phyloP scores from a whole-genome alignment of 192 early-diverging fungal genomes.

The Umbelopsis sp. region DNA sequence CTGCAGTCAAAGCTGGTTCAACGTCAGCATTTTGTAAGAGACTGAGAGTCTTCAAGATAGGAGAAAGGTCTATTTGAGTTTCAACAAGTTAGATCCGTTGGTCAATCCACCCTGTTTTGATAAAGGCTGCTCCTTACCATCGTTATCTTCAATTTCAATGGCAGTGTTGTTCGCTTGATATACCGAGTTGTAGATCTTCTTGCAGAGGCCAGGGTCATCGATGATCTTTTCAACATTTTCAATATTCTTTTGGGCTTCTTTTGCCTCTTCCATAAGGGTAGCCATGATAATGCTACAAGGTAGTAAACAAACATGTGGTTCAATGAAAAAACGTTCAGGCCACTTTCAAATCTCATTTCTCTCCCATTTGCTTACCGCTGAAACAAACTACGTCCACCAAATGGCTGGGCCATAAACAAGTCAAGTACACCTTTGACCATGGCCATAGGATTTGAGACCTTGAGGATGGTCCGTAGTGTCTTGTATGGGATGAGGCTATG shows the following conservation, averaged over 20 bases:
- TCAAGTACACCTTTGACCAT: constrained; percentile 60
- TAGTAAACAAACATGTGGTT: too few species aligned
- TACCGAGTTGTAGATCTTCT: constrained; percentile 52
- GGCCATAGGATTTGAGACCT: constrained; percentile 55
- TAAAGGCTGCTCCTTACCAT: neutral
- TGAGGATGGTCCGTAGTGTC: constrained; percentile 49
- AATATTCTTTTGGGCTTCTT: constrained; percentile 51
- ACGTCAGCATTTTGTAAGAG: constrained; percentile 25
- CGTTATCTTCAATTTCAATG: constrained; percentile 4
- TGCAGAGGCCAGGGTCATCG: constrained; percentile 41
- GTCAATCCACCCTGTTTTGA: neutral
- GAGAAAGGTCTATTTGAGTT: neutral
- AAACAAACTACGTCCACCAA: constrained; percentile 53
- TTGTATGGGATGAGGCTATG: constrained; percentile 56
- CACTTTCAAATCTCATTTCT: too few species aligned
- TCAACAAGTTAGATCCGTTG: neutral
- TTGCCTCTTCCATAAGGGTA: constrained; percentile 52
- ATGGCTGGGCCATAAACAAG: constrained; percentile 60
- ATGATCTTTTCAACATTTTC: constrained; percentile 25
- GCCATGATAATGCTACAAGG: constrained; percentile 49
- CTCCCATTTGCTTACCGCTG: constrained; percentile 40
- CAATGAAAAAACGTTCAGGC: neutral
- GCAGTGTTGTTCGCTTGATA: constrained; percentile 18
- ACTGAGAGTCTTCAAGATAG: constrained; percentile 1
- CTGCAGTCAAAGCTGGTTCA: constrained; percentile 7